Base-by-base conservation (phyloP, 2,329 filamentous ascomycete species). In the Aspergillaceae sp. region DNA sequence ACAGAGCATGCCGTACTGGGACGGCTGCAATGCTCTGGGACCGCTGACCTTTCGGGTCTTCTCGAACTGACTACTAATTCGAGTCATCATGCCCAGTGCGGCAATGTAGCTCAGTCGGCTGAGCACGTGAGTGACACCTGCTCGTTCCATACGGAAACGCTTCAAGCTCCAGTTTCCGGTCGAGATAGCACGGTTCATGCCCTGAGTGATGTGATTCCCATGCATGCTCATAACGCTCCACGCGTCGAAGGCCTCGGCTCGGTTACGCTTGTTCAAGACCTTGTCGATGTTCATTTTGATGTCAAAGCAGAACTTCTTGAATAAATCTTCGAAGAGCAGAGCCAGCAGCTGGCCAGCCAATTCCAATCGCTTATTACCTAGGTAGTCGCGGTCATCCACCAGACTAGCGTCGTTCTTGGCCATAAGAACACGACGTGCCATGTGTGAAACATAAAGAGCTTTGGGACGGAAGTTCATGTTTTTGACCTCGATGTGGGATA, bases 101-200 rank as follows among this genome's bases (percentile, higher is more conserved):
- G 86, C 87, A 65, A 98, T 96, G 63, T 97, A 98, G 67, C 91
- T 97, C 46, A 98, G 75, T 52, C 92, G 82, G 68, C 91, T 97
- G 42, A 98, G 75, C 36, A 98, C 89, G 67, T 98, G 92, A 0
- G 94, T 97, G 26, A 98, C 89, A 62, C 92, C 92, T 26, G 92
- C 91, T 63, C 91, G 79, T 62, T 97, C 94, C 92, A 98, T 98
- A 67, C 91, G 89, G 74, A 98, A 98, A 64, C 94, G 88, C 69
- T 96, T 96, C 56, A 98, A 77, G 52, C 79, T 96, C 92, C 92
- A 98, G 62, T 98, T 98, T 19, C 92, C 92, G 0, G 92, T 97
- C 45, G 94, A 90, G 48, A 98, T 96, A 5, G 92, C 91, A 50
- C 94, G 82, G 65, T 95, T 94, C 77, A 98, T 88, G 8, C 92